Evolutionary conservation across 108 stramenopile genomes (phyloP).

Genomic region (Craspedostauros australis): DNA sequence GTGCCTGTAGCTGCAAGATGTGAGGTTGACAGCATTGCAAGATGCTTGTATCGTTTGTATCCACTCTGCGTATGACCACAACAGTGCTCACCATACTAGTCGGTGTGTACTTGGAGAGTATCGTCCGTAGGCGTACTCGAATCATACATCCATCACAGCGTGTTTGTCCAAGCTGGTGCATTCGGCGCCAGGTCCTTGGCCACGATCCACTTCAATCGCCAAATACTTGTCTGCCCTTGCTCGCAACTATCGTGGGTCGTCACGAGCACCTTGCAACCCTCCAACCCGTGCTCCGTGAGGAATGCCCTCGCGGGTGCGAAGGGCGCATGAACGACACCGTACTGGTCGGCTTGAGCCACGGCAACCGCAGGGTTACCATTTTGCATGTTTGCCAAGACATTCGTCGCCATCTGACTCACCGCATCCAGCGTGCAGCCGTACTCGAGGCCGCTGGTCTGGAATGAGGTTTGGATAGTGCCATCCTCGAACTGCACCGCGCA

Average conservation of each 20-base stretch:
- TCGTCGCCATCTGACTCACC: conserved; percentile 54
- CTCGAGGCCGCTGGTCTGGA: conserved; percentile 64
- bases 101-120: too few relatives aligned
- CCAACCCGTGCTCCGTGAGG: conserved; percentile 66
- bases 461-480: conserved; percentile 37
- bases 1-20: too few relatives aligned
- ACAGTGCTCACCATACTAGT: too few relatives aligned
- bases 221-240: conserved; percentile 1
- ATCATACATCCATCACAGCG: too few relatives aligned
- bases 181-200: conserved; percentile 28
- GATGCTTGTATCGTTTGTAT: too few relatives aligned
- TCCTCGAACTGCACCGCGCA: conserved; percentile 70
- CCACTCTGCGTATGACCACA: too few relatives aligned
- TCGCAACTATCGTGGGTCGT: conserved; percentile 12
- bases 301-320: conserved; percentile 77
- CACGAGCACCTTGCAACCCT: conserved; percentile 44
- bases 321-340: conserved; percentile 76
- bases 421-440: conserved; percentile 86
- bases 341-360: conserved; percentile 78
- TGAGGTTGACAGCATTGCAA: too few relatives aligned
- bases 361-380: too few relatives aligned
- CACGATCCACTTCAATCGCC: conserved; percentile 8
- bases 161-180: conserved; percentile 26
- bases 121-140: too few relatives aligned
- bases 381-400: too few relatives aligned